Percentiles rank a stretch among this genome's conserved stretches.
phyloP scores from a whole-genome alignment of 352 stramenopile species.

The Halophytophthora batemanensis region DNA sequence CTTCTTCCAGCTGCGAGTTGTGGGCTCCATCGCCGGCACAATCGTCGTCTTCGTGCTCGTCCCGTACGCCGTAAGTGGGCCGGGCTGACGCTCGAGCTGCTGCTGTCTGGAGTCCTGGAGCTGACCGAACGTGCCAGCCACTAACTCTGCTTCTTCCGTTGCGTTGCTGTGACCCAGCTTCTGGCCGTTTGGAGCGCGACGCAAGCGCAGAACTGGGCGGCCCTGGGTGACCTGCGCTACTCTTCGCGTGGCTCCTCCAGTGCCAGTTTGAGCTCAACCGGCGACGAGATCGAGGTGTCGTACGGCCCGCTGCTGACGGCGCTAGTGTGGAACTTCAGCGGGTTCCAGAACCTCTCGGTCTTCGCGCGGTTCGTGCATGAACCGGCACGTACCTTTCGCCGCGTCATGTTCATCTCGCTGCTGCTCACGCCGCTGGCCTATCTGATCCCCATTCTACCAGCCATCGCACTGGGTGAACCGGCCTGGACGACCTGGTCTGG shows the following conservation, averaged over 20 bases:
- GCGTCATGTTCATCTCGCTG: constrained; percentile 38
- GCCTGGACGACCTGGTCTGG: constrained; percentile 42
- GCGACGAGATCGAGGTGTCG: constrained; percentile 19
- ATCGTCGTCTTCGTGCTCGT: constrained; percentile 34
- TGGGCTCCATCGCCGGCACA: constrained; percentile 29
- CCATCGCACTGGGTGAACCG: constrained; percentile 34
- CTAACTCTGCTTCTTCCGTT: not conserved
- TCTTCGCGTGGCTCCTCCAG: not conserved
- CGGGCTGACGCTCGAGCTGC: too few relatives aligned
- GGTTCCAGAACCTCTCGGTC: constrained; percentile 54
- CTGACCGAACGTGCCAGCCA: not conserved
- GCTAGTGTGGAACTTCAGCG: constrained; percentile 55
- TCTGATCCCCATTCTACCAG: constrained; percentile 32
- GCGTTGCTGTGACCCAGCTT: constrained; percentile 10
- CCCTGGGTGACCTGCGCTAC: constrained; percentile 30
- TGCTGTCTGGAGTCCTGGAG: too few relatives aligned
- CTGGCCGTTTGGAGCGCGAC: constrained; percentile 37
- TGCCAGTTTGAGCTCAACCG: constrained; percentile 1
- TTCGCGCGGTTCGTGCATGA: constrained; percentile 42
- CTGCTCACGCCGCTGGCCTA: constrained; percentile 44
- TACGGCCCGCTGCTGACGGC: constrained; percentile 26
- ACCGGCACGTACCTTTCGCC: constrained; percentile 30
- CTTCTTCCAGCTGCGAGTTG: constrained; percentile 39
- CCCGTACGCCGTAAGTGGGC: constrained; percentile 36
- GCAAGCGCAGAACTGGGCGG: constrained; percentile 30